Conservation (phyloP, 345 rosid genomes). For the Eutrema yunnanense region DNA sequence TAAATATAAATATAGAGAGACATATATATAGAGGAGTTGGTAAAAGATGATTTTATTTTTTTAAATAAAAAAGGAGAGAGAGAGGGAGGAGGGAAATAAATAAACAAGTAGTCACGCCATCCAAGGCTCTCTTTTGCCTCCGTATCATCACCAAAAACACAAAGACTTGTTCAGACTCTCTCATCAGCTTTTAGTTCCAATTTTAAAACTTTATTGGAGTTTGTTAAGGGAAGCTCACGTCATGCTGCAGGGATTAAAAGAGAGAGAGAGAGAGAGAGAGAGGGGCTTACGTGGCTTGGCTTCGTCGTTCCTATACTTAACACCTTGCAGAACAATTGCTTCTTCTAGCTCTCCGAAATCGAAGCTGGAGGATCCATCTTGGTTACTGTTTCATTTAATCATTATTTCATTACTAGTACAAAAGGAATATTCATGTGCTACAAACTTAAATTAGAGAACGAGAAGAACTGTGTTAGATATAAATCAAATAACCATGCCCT, state of each 20-base stretch:
- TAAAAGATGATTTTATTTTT: background rate
- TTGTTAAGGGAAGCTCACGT: constrained; percentile 56
- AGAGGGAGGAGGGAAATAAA: background rate
- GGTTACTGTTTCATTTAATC: constrained; percentile 42
- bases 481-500: background rate
- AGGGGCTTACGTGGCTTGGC: constrained; percentile 56
- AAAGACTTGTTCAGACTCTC: constrained; percentile 45
- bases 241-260: no score
- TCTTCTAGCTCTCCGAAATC: constrained; percentile 98
- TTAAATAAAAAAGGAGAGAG: background rate
- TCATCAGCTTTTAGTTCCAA: constrained; percentile 1
- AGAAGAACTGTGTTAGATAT: no score
- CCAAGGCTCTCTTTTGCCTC: constrained; percentile 40
- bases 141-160: constrained; percentile 66
- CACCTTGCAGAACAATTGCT: constrained; percentile 91
- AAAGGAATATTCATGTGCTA: constrained; percentile 11
- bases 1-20: background rate
- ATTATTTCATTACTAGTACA: background rate
- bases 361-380: constrained; percentile 67
- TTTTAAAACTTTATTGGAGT: constrained; percentile 26
- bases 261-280: constrained; percentile 10
- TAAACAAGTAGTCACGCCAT: constrained; percentile 58
- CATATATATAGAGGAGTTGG: constrained; percentile 26
- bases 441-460: background rate
- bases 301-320: constrained; percentile 73